Evolutionary conservation across 2,329 filamentous ascomycete species (phyloP).

Genomic region (Leptographium radiaticola): DNA sequence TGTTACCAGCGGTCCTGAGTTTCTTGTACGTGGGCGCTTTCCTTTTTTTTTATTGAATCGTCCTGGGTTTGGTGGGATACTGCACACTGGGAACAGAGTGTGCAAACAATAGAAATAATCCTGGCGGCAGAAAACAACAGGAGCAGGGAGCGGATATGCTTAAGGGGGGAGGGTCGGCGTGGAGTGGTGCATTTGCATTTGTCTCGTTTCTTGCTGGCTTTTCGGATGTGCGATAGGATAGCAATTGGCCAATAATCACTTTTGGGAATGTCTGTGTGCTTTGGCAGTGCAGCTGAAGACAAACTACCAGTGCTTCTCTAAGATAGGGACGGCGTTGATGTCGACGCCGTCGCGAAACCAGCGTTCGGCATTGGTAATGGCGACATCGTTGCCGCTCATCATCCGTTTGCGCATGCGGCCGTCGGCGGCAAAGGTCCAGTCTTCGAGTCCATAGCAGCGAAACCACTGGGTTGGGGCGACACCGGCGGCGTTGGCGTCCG

Average conservation of each 20-base stretch:
- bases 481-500: slow-evolving; percentile 7
- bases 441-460: slow-evolving; percentile 73
- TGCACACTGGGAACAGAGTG: neutral
- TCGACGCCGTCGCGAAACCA: slow-evolving; percentile 61
- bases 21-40: too few relatives aligned
- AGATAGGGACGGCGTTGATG: slow-evolving; percentile 53
- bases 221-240: neutral
- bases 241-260: neutral
- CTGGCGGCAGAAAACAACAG: neutral
- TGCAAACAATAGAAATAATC: neutral
- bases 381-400: slow-evolving; percentile 65
- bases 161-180: neutral
- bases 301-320: slow-evolving; percentile 51
- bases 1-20: too few relatives aligned
- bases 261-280: neutral
- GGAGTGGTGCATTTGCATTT: neutral
- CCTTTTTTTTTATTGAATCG: too few relatives aligned
- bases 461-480: slow-evolving; percentile 48
- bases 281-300: neutral
- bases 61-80: neutral
- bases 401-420: slow-evolving; percentile 61
- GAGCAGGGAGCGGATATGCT: neutral
- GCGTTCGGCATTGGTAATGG: slow-evolving; percentile 45
- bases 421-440: slow-evolving; percentile 62
- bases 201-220: neutral